Percentiles rank a stretch among this genome's conserved stretches.
Evolutionary conservation across 192 early-diverging fungal species (phyloP).

Genomic region (Phlyctochytrium planicorne): DNA sequence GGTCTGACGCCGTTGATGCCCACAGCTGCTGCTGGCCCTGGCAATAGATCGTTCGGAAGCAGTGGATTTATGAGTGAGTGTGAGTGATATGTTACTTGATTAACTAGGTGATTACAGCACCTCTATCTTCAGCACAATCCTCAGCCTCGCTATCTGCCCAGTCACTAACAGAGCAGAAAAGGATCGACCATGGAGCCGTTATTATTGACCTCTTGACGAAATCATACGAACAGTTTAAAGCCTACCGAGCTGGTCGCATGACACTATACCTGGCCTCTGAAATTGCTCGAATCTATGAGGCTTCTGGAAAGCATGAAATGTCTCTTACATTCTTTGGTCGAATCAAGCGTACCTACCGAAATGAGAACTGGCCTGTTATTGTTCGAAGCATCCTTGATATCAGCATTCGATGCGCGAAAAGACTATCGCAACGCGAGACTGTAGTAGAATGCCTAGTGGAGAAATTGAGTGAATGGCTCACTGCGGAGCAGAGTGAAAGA

Average conservation of each 20-base stretch:
- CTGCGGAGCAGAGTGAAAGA: conserved; percentile 13
- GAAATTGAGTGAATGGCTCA: conserved; percentile 50
- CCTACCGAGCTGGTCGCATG: conserved; percentile 68
- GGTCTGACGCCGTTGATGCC: conserved; percentile 30
- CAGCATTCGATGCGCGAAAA: conserved; percentile 70
- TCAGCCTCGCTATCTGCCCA: neutral
- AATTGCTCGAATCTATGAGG: conserved; percentile 81
- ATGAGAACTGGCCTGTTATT: conserved; percentile 76
- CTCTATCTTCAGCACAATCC: neutral
- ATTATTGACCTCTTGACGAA: conserved; percentile 87
- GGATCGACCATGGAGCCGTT: conserved; percentile 54
- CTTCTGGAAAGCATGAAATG: conserved; percentile 78
- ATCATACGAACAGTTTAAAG: conserved; percentile 88
- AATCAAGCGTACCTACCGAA: conserved; percentile 85
- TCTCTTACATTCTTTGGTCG: conserved; percentile 86
- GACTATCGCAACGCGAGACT: conserved; percentile 57
- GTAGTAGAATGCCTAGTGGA: conserved; percentile 74
- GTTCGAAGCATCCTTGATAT: conserved; percentile 66
- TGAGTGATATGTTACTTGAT: too few species aligned
- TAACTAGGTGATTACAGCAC: too few species aligned
- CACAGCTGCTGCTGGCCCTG: conserved; percentile 30
- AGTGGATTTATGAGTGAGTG: too few species aligned
- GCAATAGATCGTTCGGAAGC: too few species aligned
- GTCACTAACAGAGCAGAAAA: conserved; percentile 10
- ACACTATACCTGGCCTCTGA: conserved; percentile 82